Base-by-base conservation (phyloP, 495 filamentous ascomycete genomes). In the Cladorrhinum samala region DNA sequence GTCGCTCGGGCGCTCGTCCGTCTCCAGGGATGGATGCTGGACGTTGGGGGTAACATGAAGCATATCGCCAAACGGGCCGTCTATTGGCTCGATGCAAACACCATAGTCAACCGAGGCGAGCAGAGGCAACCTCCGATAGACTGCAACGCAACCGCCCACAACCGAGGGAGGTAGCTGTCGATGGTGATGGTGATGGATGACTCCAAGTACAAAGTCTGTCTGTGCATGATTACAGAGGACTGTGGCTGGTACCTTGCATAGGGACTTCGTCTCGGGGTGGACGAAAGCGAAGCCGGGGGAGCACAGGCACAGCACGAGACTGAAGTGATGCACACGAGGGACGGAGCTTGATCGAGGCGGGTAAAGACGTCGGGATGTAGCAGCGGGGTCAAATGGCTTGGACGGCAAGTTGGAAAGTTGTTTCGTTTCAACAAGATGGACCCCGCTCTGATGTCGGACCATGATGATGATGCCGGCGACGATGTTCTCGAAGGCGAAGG, bases 221-320 rank as follows among this genome's bases (percentile, higher is more conserved):
- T n/a, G n/a, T n/a, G n/a, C n/a, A 11, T 8, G 7, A 18, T 48
- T 47, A 48, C 55, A 43, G 49, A 47, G 42, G 20, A 30, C 37
- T 36, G 23, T 24, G 36, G 18, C 43, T 42, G 49, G 49, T 52
- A 52, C 54, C 49, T 51, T 56, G 54, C 54, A 56, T 56, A 37
- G 42, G 20, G 18, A 14, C 16, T 27, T 24, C 3, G 9, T 36
- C 13, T 59, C 50, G 50, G 57, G 48, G 48, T 24, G 47, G 30
- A 55, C 59, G 21, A 47, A 19, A 19, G 51, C 53, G 58, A 50
- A 63, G 54, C 61, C 61, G 61, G 61, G 58, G 20, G 44, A 46
- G 23, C 14, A 46, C 44, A 21, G 27, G 20, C 6, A 8, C 17
- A 54, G 45, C 20, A 24, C 25, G 42, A 43, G 39, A 44, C 41